These are phyloP conservation scores for Diplogelasinospora grovesii DNA, from an alignment of 495 filamentous ascomycete species.

Conservation along the genomic window DNA sequence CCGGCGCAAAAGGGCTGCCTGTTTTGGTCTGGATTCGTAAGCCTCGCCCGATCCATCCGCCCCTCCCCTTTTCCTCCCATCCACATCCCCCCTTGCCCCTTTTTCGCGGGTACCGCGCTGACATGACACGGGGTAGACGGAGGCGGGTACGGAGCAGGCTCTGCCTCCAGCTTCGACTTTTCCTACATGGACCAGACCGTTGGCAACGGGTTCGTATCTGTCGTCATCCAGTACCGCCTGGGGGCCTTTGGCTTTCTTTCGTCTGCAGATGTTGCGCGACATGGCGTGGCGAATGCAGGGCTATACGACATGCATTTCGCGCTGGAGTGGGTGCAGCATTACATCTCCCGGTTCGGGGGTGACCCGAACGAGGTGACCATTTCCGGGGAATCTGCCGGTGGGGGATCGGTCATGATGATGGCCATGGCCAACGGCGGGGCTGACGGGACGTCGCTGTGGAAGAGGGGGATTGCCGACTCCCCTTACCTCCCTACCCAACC, in stretches of 20 bases:
- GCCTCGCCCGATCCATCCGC: conserved; percentile 1
- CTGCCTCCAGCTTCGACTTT: conserved; percentile 32
- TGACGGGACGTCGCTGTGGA: conserved; percentile 37
- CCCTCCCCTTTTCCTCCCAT: not conserved
- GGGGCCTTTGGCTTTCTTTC: conserved; percentile 47
- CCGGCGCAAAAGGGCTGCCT: conserved; percentile 32
- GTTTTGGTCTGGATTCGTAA: conserved; percentile 34
- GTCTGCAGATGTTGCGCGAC: conserved; percentile 23
- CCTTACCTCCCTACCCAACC: conserved; percentile 35
- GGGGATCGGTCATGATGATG: conserved; percentile 52
- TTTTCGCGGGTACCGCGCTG: no score
- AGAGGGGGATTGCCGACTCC: conserved; percentile 38
- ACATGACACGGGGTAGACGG: no score
- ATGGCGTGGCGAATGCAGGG: conserved; percentile 56
- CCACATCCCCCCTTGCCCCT: no score
- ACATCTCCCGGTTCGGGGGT: conserved; percentile 65
- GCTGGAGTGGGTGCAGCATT: conserved; percentile 65
- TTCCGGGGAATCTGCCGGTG: conserved; percentile 66
- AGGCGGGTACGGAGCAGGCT: conserved; percentile 34
- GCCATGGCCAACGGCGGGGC: conserved; percentile 25
- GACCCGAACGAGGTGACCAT: conserved; percentile 61
- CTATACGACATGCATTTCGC: conserved; percentile 63
- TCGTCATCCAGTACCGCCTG: conserved; percentile 41
- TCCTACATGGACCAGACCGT: conserved; percentile 33
- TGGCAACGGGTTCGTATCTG: conserved; percentile 35